These are phyloP conservation scores for Plantago ovata DNA, from an alignment of 257 asterid species.

Conservation along the genomic window DNA sequence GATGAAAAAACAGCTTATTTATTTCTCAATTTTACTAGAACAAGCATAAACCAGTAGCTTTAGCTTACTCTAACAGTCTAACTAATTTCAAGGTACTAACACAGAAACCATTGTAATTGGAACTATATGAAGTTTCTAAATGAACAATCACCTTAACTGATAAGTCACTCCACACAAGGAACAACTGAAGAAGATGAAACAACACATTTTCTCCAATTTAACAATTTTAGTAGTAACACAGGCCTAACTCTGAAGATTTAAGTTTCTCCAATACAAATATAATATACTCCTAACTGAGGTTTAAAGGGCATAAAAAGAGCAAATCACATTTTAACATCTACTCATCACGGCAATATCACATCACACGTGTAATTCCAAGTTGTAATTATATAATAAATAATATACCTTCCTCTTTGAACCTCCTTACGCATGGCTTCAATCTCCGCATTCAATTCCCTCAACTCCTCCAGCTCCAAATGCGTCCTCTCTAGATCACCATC, in stretches of 20 bases:
- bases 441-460: slow-evolving; percentile 46
- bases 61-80: not conserved
- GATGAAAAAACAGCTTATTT: not conserved
- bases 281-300: not conserved
- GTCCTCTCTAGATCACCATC: slow-evolving; percentile 39
- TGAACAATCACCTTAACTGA: not conserved
- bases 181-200: slow-evolving; percentile 5
- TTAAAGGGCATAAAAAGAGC: not conserved
- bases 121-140: not conserved
- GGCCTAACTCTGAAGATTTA: not conserved
- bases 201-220: not conserved
- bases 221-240: not conserved
- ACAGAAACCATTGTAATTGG: not conserved
- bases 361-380: too few relatives aligned
- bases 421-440: slow-evolving; percentile 49
- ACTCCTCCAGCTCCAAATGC: slow-evolving; percentile 33
- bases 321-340: not conserved
- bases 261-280: not conserved
- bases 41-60: not conserved
- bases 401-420: slow-evolving; percentile 77
- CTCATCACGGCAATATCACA: too few relatives aligned
- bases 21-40: not conserved
- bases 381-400: too few relatives aligned
- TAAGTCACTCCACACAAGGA: slow-evolving; percentile 8
- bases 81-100: not conserved